phyloP scores from a whole-genome alignment of 192 early-diverging fungal species.

The Kickxella alabastrina region DNA sequence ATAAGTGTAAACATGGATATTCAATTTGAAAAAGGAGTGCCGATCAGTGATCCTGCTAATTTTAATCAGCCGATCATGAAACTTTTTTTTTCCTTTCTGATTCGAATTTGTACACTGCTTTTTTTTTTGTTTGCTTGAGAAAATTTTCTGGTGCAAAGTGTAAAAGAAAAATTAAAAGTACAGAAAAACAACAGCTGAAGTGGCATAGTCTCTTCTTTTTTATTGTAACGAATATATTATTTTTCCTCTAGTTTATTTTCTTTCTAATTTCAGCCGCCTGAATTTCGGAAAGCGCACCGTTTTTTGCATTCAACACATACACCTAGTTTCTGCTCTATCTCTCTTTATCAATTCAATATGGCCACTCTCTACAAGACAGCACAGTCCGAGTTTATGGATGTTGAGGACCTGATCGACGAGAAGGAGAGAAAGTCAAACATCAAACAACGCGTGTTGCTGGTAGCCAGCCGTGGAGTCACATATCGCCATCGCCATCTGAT shows the following conservation, averaged over 20 bases:
- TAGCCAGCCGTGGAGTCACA: conserved; percentile 84
- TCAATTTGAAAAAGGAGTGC: no score
- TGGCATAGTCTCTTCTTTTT: no score
- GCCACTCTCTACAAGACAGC: conserved; percentile 47
- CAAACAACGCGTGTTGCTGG: conserved; percentile 85
- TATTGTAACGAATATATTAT: no score
- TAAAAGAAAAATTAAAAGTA: neutral
- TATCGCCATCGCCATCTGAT: conserved; percentile 88
- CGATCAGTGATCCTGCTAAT: no score
- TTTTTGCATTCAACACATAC: no score
- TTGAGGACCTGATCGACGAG: conserved; percentile 44
- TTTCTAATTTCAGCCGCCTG: no score
- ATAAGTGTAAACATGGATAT: no score
- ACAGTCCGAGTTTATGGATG: conserved; percentile 40
- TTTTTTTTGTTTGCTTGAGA: neutral
- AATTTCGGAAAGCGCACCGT: no score
- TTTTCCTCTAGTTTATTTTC: no score
- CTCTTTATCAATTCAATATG: conserved; percentile 15
- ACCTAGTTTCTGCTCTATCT: no score
- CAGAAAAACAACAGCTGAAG: neutral
- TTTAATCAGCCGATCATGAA: neutral
- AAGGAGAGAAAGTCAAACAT: conserved; percentile 62
- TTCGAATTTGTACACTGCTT: neutral
- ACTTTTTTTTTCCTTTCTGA: neutral
- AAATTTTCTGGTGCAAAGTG: neutral